Percentiles rank a stretch among this genome's conserved stretches.
These are phyloP conservation scores for Arabidopsis arenosa DNA, from an alignment of 345 rosid genomes.

Conservation along the genomic window DNA sequence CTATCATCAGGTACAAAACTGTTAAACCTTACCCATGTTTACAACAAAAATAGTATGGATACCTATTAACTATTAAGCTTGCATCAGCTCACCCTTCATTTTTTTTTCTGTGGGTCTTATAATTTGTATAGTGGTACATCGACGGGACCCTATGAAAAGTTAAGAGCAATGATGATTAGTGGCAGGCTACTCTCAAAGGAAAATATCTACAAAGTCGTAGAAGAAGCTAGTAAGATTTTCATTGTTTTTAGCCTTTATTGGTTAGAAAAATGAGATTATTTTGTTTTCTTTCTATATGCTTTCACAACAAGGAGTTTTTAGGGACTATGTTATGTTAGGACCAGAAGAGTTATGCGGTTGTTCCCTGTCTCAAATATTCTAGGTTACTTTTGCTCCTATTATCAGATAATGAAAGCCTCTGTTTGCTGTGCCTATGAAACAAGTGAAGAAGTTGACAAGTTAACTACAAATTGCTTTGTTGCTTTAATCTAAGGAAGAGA, in stretches of 20 bases:
- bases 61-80: background rate
- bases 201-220: conserved; percentile 51
- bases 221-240: conserved; percentile 65
- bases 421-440: background rate
- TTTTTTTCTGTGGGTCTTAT: background rate
- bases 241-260: background rate
- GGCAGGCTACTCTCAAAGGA: conserved; percentile 84
- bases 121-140: conserved; percentile 56
- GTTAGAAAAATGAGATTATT: background rate
- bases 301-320: conserved; percentile 5
- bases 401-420: conserved; percentile 3
- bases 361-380: conserved; percentile 1
- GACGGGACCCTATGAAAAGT: conserved; percentile 59
- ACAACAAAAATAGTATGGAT: conserved; percentile 13
- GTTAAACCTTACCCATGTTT: background rate
- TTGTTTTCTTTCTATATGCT: conserved; percentile 7
- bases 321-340: background rate
- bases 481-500: background rate
- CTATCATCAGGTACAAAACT: conserved; percentile 68
- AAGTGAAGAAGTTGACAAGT: conserved; percentile 17
- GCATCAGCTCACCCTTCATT: conserved; percentile 25
- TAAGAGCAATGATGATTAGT: conserved; percentile 82
- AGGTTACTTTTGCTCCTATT: background rate
- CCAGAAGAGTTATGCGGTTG: background rate
- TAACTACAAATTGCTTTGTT: conserved; percentile 10